Evolutionary conservation across 371 early-diverging fungal genomes (phyloP).

Genomic region (Mortierella sp.): DNA sequence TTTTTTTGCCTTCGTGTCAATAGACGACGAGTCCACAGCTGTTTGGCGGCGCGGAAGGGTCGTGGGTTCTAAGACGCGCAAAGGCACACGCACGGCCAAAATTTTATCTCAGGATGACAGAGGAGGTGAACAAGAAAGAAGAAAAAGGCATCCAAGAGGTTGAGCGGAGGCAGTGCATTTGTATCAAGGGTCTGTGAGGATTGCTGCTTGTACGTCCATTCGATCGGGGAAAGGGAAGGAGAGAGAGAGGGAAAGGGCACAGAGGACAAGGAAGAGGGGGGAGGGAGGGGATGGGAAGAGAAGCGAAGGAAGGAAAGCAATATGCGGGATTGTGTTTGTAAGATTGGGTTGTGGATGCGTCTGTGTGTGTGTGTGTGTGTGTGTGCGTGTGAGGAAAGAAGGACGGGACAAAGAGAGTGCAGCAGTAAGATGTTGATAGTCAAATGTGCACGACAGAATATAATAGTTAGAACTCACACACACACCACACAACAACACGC

Average conservation of each 20-base stretch:
- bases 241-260: not conserved
- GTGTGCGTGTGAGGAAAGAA: not conserved
- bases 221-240: not conserved
- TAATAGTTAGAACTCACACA: not conserved
- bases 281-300: not conserved
- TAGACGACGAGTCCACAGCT: not conserved
- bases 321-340: slow-evolving; percentile 7
- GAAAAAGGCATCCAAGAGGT: not conserved
- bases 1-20: no score
- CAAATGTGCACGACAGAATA: not conserved
- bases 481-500: not conserved
- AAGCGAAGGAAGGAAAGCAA: not conserved
- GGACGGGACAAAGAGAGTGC: slow-evolving; percentile 5
- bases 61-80: slow-evolving; percentile 17
- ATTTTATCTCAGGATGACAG: slow-evolving; percentile 11
- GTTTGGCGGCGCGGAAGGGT: not conserved
- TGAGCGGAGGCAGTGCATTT: not conserved
- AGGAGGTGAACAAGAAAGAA: slow-evolving; percentile 1
- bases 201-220: not conserved
- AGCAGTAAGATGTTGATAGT: not conserved
- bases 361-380: slow-evolving; percentile 5
- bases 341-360: slow-evolving; percentile 1
- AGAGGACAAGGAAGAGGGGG: not conserved
- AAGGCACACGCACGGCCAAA: slow-evolving; percentile 37
- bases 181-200: not conserved